A percentile compares a stretch with the other conserved stretches of the same genome.
Conservation (phyloP, 495 filamentous ascomycete genomes). For the Hypoxylon lienhwacheense region DNA sequence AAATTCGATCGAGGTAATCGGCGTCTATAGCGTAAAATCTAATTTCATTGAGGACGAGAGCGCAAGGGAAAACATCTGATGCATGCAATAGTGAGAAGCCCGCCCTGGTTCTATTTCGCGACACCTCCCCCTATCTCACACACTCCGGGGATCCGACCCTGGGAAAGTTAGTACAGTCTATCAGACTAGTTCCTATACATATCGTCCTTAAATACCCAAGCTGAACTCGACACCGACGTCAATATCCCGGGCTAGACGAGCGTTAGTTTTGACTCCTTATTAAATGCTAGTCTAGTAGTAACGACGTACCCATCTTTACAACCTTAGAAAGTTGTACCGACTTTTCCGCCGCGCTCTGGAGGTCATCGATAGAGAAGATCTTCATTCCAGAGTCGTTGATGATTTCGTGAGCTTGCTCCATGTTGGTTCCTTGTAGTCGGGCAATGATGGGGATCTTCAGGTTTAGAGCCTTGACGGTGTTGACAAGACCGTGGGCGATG, state of each 20-base stretch:
- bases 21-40: constrained; percentile 10
- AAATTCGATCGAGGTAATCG: neutral
- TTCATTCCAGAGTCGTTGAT: constrained; percentile 98
- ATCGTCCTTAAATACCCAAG: constrained; percentile 75
- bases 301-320: constrained; percentile 85
- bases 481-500: constrained; percentile 94
- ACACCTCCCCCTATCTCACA: constrained; percentile 27
- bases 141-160: constrained; percentile 20
- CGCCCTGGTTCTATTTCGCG: constrained; percentile 36
- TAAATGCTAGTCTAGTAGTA: constrained; percentile 22
- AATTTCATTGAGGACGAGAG: constrained; percentile 22
- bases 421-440: constrained; percentile 96
- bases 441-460: constrained; percentile 95
- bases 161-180: constrained; percentile 42
- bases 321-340: constrained; percentile 98
- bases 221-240: constrained; percentile 98
- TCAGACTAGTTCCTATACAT: constrained; percentile 36
- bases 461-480: constrained; percentile 89
- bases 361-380: constrained; percentile 99
- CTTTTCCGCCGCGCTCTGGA: constrained; percentile 97
- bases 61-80: constrained; percentile 23
- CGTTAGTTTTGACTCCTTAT: constrained; percentile 4
- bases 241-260: constrained; percentile 78
- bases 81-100: constrained; percentile 38
- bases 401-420: constrained; percentile 91